Evolutionary conservation across 495 filamentous ascomycete genomes (phyloP).

Genomic region (Penicillium maclennaniae): DNA sequence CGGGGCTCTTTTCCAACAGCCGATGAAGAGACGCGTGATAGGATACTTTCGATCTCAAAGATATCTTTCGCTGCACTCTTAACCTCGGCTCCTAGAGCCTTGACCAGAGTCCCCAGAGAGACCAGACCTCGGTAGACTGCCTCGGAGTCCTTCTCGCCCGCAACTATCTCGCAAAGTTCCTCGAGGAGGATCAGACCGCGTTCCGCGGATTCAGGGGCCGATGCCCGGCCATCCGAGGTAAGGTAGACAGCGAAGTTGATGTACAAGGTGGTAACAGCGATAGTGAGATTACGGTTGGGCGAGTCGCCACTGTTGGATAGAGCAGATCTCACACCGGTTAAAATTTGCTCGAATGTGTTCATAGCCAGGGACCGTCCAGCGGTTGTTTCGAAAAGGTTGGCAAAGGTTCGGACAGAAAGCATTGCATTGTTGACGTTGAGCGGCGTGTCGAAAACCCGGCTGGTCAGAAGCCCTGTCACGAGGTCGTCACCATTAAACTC

Average conservation of each 20-base stretch:
- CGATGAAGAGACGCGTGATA: slow-evolving; percentile 32
- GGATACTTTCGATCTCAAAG: slow-evolving; percentile 38
- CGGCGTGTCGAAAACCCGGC: slow-evolving; percentile 54
- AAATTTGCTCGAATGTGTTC: slow-evolving; percentile 54
- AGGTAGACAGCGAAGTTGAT: slow-evolving; percentile 79
- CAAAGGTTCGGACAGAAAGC: slow-evolving; percentile 75
- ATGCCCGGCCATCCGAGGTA: slow-evolving; percentile 33
- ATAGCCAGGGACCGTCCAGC: slow-evolving; percentile 63
- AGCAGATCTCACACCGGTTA: slow-evolving; percentile 46
- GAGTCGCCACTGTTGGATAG: slow-evolving; percentile 41
- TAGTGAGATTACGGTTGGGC: slow-evolving; percentile 73
- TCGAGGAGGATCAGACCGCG: slow-evolving; percentile 58
- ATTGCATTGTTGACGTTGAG: slow-evolving; percentile 72
- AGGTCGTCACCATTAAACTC: slow-evolving; percentile 54
- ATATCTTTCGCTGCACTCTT: slow-evolving; percentile 48
- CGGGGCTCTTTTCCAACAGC: slow-evolving; percentile 47
- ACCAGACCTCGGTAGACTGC: slow-evolving; percentile 79
- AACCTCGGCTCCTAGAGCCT: slow-evolving; percentile 42
- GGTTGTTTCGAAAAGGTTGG: slow-evolving; percentile 80
- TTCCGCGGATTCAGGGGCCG: slow-evolving; percentile 47
- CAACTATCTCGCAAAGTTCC: slow-evolving; percentile 58
- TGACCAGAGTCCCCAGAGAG: slow-evolving; percentile 69
- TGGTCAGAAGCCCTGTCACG: slow-evolving; percentile 39
- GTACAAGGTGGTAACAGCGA: slow-evolving; percentile 76
- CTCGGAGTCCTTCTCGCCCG: slow-evolving; percentile 69